Evolutionary conservation across 2,329 filamentous ascomycete species (phyloP).

Genomic region (Aspergillus viridinutans): DNA sequence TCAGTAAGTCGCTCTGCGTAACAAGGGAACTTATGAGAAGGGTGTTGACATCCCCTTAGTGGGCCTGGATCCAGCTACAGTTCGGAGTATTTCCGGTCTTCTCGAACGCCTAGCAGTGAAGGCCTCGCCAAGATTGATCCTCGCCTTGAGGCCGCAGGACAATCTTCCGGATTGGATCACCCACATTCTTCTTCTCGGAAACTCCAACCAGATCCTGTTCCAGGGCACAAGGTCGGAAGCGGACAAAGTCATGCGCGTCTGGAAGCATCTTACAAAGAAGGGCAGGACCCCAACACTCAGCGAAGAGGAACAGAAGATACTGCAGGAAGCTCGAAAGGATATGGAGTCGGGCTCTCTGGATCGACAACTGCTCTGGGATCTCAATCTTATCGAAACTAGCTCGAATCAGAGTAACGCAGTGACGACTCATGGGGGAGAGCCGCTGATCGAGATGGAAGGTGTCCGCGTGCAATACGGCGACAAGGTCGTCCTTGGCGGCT

Average conservation of each 20-base stretch:
- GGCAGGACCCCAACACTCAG: neutral
- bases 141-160: slow-evolving; percentile 81
- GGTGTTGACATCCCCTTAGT: slow-evolving; percentile 43
- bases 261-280: slow-evolving; percentile 19
- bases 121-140: slow-evolving; percentile 65
- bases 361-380: slow-evolving; percentile 22
- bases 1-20: slow-evolving; percentile 52
- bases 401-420: slow-evolving; percentile 8
- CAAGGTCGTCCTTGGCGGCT: slow-evolving; percentile 75
- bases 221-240: slow-evolving; percentile 65
- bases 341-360: slow-evolving; percentile 21
- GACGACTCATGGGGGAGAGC: slow-evolving; percentile 52
- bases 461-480: slow-evolving; percentile 76
- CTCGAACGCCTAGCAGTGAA: slow-evolving; percentile 64
- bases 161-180: slow-evolving; percentile 86
- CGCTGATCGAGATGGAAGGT: slow-evolving; percentile 81
- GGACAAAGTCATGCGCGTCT: slow-evolving; percentile 36
- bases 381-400: slow-evolving; percentile 15
- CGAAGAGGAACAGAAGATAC: slow-evolving; percentile 7
- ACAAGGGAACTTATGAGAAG: slow-evolving; percentile 1
- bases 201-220: slow-evolving; percentile 60
- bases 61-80: slow-evolving; percentile 84
- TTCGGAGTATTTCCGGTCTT: slow-evolving; percentile 66
- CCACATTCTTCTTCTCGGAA: slow-evolving; percentile 69
- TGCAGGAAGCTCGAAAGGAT: slow-evolving; percentile 9